These are phyloP conservation scores for Musa itinerans DNA, from an alignment of 176 grass and related monocot species.

Conservation along the genomic window DNA sequence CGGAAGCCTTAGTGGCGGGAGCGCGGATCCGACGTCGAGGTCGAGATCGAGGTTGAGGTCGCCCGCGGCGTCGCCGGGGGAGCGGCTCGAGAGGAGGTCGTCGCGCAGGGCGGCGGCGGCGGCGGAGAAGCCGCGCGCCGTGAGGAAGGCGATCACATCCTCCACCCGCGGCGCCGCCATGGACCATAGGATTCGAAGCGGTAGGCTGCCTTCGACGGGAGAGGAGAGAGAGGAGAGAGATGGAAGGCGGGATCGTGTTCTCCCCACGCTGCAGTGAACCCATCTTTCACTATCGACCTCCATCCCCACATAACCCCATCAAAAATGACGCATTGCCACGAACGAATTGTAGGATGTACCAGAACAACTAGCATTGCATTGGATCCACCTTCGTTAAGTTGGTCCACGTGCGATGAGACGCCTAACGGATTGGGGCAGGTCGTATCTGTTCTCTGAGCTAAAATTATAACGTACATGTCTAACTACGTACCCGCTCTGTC, in stretches of 20 bases:
- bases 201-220: background rate
- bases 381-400: background rate
- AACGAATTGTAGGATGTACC: background rate
- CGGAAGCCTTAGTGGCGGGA: slow-evolving; percentile 46
- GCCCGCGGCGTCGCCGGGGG: background rate
- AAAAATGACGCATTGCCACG: background rate
- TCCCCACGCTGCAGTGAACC: background rate
- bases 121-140: slow-evolving; percentile 56
- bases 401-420: background rate
- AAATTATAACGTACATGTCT: background rate
- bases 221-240: background rate
- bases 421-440: background rate
- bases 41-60: background rate
- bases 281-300: background rate
- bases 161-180: slow-evolving; percentile 73
- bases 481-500: background rate
- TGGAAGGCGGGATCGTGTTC: background rate
- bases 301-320: background rate
- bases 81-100: slow-evolving; percentile 46
- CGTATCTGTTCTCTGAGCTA: background rate
- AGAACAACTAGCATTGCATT: background rate
- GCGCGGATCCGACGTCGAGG: slow-evolving; percentile 19
- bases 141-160: slow-evolving; percentile 87
- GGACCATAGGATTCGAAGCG: background rate
- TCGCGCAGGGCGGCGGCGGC: slow-evolving; percentile 83